Evolutionary conservation across 2,329 filamentous ascomycete genomes (phyloP).

Genomic region (Phialophora macrospora): DNA sequence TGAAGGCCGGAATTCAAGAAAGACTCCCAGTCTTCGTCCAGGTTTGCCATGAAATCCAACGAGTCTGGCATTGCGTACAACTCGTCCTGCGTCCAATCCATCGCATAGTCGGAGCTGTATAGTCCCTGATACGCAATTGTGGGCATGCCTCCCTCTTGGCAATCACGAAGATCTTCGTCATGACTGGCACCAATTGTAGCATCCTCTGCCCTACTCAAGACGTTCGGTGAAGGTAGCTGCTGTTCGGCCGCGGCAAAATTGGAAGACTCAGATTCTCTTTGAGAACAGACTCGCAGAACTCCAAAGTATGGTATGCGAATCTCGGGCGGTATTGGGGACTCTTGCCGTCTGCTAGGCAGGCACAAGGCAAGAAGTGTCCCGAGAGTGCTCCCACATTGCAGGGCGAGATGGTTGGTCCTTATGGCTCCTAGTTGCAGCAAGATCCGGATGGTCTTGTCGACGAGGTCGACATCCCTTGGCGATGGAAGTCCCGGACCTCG

Average conservation of each 20-base stretch:
- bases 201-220: not conserved
- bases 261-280: not conserved
- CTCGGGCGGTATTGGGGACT: slow-evolving; percentile 3
- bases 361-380: not conserved
- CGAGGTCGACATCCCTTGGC: not conserved
- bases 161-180: not conserved
- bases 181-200: not conserved
- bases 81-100: slow-evolving; percentile 10
- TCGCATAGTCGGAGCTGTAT: slow-evolving; percentile 16
- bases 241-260: not conserved
- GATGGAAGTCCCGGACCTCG: not conserved
- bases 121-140: slow-evolving; percentile 16
- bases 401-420: not conserved
- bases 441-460: slow-evolving; percentile 4
- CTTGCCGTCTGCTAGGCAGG: not conserved
- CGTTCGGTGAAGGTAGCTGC: not conserved
- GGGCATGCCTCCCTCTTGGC: not conserved
- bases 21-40: slow-evolving; percentile 21
- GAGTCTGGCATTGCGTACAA: not conserved
- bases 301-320: slow-evolving; percentile 21
- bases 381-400: slow-evolving; percentile 16
- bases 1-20: slow-evolving; percentile 15
- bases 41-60: slow-evolving; percentile 4
- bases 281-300: slow-evolving; percentile 8
- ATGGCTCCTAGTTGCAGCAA: slow-evolving; percentile 2